Evolutionary conservation across 345 rosid species (phyloP), one percentile per base, ranked within the genome.

Genomic region (Gossypium anomalum): DNA sequence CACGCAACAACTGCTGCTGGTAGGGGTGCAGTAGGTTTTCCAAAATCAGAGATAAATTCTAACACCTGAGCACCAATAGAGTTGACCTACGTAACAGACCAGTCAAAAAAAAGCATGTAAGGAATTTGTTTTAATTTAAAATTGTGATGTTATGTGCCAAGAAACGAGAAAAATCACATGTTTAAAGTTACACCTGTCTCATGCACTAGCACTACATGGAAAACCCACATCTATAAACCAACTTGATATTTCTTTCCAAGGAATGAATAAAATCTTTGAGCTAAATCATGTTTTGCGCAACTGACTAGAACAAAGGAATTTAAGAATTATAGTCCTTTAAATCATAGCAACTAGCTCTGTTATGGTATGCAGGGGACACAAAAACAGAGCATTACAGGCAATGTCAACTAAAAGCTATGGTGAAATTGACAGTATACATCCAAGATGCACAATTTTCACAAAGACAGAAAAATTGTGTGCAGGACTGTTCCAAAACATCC

Each of bases 1-100:
- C 99, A 96, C 61, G 98, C 97, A 88, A 96, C 97, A 76, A 96
- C 87, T 71, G 99, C 99, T 38, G 99, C 98, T 70, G 99, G 98
- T 80, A 84, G 81, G 15, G 99, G 97, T 68, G 98, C 92, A 77
- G 90, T 80, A 65, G 97, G 88, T 78, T 82, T 96, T 76, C 99
- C 99, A 82, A 91, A 93, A 85, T 93, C 97, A 61, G 99, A 88
- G 76, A 96, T 87, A 72, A 87, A 96, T 82, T 93, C 97, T 76
- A 96, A 81, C 51, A 96, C 88, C 86, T 92, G 77, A 52, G 99
- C 98, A 61, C 99, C 99, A 83, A 93, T 79, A 72, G 86, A 77
- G 85, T 96, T 96, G 65, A 96, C 98, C 98, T 92, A 84, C 75
- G 77, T 47, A 67, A 78, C 27, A 72, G 56, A 62, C 51, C 8